Base-by-base conservation (phyloP, 2,329 filamentous ascomycete species). In the Botrytis elliptica region DNA sequence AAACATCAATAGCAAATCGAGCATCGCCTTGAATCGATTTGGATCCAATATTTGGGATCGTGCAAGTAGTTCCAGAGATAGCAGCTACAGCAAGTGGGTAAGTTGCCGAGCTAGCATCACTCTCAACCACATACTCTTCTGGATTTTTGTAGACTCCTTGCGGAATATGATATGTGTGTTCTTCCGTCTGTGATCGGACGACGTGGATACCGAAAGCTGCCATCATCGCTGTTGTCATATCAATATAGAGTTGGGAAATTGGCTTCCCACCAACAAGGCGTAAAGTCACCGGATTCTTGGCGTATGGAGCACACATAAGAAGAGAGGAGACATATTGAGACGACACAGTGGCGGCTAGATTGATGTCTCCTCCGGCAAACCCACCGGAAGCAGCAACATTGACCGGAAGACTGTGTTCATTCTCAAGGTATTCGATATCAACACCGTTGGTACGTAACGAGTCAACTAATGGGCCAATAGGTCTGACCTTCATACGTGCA, bases 151-250 rank as follows among this genome's bases (percentile, higher is more conserved):
- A 99, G 20, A 86, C 85, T 22, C 92, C 93, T 80, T 92, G 90
- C 3, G 96, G 96, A 73, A 99, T 97, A 81, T 97, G 91, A 83
- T 99, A 99, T 8, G 95, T 97, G 81, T 98, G 92, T 64, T 91
- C 88, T 79, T 98, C 94, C 4, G 89, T 91, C 46, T 88, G 83
- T 14, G 95, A 97, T 78, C 89, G 90, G 75, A 90, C 86, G 20
- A 98, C 96, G 57, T 90, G 82, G 59, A 99, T 89, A 68, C 96
- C 96, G 80, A 99, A 99, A 3, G 92, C 88, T 72, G 88, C 88
- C 96, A 99, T 99, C 95, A 99, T 99, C 25, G 94, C 89, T 71
- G 97, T 94, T 2, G 96, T 99, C 95, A 99, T 98, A 81, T 99
- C 94, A 79, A 99, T 98, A 82, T 99, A 99, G 2, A 91, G 90